A percentile compares a stretch with the other conserved stretches of the same genome.
phyloP scores from a whole-genome alignment of 805 yeast genomes.

The Ogataea methylovora region DNA sequence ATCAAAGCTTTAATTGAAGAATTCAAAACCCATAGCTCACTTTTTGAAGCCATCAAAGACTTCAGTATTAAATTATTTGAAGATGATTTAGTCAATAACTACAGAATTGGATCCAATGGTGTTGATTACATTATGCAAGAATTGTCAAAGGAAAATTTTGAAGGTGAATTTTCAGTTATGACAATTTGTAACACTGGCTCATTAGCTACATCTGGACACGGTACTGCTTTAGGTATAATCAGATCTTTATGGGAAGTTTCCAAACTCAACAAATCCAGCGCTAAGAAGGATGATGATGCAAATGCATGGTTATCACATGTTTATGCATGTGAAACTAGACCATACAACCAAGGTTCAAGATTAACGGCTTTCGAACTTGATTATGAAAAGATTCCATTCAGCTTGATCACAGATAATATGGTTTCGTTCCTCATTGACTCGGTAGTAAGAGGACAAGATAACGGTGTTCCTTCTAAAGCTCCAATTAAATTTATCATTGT shows the following conservation, averaged over 20 bases:
- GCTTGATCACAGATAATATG: conserved; percentile 87
- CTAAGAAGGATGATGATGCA: conserved; percentile 6
- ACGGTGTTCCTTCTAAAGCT: conserved; percentile 27
- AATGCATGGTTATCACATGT: conserved; percentile 56
- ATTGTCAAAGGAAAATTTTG: conserved; percentile 38
- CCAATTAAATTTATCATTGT: conserved; percentile 87
- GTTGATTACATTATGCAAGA: conserved; percentile 50
- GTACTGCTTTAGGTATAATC: conserved; percentile 91
- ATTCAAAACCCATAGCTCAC: conserved; percentile 14
- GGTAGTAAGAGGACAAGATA: conserved; percentile 21
- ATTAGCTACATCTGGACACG: conserved; percentile 94
- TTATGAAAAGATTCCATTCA: conserved; percentile 80
- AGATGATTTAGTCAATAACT: conserved; percentile 75
- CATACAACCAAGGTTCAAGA: conserved; percentile 94
- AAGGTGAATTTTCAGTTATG: conserved; percentile 69
- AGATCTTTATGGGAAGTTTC: conserved; percentile 56
- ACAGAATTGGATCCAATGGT: conserved; percentile 75
- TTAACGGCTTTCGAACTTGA: conserved; percentile 87
- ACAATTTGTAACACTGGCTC: conserved; percentile 97
- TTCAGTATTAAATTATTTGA: conserved; percentile 54
- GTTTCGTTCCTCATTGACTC: conserved; percentile 66
- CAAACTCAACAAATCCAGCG: conserved; percentile 8
- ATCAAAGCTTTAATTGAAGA: conserved; percentile 26
- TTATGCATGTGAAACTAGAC: conserved; percentile 90
- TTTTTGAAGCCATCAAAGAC: conserved; percentile 27